Conservation (phyloP, 1,284 basidiomycete species). For the Gymnopus androsaceus region DNA sequence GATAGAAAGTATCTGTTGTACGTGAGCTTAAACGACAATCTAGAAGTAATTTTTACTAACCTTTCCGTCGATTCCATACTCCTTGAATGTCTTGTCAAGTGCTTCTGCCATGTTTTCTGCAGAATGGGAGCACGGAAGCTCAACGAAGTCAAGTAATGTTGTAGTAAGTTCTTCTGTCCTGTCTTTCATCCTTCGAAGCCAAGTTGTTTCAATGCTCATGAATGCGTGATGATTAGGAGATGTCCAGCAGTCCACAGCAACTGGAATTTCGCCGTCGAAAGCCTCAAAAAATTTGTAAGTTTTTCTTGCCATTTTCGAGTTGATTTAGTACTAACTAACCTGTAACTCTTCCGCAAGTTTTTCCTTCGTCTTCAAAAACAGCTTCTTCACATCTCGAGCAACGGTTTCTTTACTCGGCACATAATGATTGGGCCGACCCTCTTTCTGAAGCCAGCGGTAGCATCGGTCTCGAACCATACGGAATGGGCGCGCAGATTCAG, state of each 20-base stretch:
- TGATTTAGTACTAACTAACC: not conserved
- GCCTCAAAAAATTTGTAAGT: not conserved
- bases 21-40: no score
- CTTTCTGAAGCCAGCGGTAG: slow-evolving; percentile 20
- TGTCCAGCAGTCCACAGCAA: not conserved
- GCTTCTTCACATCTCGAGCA: slow-evolving; percentile 14
- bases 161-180: not conserved
- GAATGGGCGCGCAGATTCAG: slow-evolving; percentile 19
- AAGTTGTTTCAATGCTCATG: not conserved
- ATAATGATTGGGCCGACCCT: slow-evolving; percentile 19
- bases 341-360: not conserved
- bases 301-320: no score
- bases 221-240: slow-evolving; percentile 1
- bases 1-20: no score
- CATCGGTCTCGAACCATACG: slow-evolving; percentile 17
- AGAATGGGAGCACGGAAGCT: slow-evolving; percentile 1
- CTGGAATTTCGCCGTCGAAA: not conserved
- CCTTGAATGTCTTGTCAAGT: not conserved
- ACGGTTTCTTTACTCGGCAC: slow-evolving; percentile 19
- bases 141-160: not conserved
- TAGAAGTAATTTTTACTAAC: not conserved
- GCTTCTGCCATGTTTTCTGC: not conserved
- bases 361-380: not conserved
- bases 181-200: not conserved
- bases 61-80: not conserved